Percentiles rank a stretch among this genome's conserved stretches.
These are phyloP conservation scores for Apostasia ramifera DNA, from an alignment of 106 monocot species.

Conservation along the genomic window DNA sequence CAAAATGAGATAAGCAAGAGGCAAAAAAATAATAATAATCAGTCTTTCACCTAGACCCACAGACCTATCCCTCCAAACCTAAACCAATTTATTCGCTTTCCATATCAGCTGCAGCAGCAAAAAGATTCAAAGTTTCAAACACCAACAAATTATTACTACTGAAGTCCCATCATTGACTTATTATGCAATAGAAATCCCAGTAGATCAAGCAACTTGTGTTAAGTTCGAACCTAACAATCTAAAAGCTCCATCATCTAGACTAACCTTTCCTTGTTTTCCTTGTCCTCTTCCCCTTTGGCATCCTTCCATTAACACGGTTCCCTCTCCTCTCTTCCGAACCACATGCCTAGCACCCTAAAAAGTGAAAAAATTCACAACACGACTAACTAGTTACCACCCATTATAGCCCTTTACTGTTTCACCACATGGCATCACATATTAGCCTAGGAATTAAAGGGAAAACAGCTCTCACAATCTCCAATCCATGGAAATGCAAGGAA, in stretches of 20 bases:
- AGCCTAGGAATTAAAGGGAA: no score
- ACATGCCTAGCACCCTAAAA: background rate
- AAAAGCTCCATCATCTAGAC: background rate
- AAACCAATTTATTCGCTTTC: background rate
- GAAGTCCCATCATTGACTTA: constrained; percentile 3
- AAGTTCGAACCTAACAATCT: background rate
- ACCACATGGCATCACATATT: background rate
- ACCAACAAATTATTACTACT: background rate
- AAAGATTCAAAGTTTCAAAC: background rate
- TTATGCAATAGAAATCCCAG: background rate
- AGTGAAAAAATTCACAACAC: background rate
- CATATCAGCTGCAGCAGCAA: background rate
- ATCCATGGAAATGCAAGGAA: background rate
- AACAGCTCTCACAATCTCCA: no score
- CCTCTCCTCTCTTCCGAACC: background rate
- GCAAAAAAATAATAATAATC: background rate
- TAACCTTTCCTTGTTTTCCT: constrained; percentile 3
- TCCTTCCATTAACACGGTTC: background rate
- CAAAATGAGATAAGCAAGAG: background rate
- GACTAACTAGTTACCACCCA: background rate
- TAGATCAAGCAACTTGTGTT: background rate
- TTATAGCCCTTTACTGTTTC: background rate
- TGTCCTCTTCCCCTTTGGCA: constrained; percentile 1
- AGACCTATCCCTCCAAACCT: background rate
- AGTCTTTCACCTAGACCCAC: background rate